Evolutionary conservation across 148 eudicot species (phyloP), one percentile per base, ranked within the genome.

Genomic region (Drosera capensis): DNA sequence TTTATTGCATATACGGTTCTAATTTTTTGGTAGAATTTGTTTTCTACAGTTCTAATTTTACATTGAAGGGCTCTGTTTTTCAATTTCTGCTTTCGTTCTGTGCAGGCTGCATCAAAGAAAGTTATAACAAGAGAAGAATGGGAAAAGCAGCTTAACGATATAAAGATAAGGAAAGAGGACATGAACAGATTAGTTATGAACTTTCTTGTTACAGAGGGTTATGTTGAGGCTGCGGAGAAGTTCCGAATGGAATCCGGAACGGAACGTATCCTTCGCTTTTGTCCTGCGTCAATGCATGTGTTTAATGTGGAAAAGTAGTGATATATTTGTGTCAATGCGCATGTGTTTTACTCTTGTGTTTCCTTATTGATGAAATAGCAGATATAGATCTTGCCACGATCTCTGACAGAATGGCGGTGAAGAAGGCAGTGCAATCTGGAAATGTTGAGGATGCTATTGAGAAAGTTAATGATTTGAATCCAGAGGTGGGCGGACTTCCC

Each of bases 381-480:
- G 93, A 78, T 46, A 78, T 85, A 50, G 95, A 90, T 70, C 82
- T 90, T 46, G 76, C 85, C 3, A 84, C 95, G 7, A 85, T 90
- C 49, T 78, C 76, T 14, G 95, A 84, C 47, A 84, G 93, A 3
- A 80, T 90, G 99, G 94, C 94, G 45, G 88, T 85, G 16, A 85
- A 90, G 64, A 81, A 78, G 75, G 95, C 99, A 40, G 99, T 90
- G 20, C 95, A 90, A 45, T 62, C 70, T 57, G 95, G 95, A 48
- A 74, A 90, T 46, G 85, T 90, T 29, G 94, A 78, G 71, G 95
- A 75, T 64, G 99, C 99, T 1, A 90, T 85, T 56, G 95, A 90
- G 65, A 90, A 81, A 79, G 95, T 90, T 34, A 90, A 90, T 67
- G 95, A 90, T 74, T 68, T 90, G 52, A 78, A 90, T 57, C 99